Percentiles rank a stretch among this genome's conserved stretches.
These are phyloP conservation scores for Mycena latifolia DNA, from an alignment of 768 basidiomycete genomes.

Conservation along the genomic window DNA sequence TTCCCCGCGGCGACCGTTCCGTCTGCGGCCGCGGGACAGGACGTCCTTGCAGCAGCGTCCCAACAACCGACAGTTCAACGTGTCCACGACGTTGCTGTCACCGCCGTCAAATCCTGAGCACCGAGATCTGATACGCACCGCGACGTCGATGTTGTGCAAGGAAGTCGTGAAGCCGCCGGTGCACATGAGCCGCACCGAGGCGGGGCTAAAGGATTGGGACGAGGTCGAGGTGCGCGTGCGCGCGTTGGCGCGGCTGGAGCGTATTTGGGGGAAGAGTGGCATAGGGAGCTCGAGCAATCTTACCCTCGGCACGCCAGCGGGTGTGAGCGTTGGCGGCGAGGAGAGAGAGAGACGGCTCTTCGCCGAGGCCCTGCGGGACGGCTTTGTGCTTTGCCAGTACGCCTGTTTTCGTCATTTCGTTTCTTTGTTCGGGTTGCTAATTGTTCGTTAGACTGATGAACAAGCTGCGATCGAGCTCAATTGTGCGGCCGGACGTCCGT, in stretches of 20 bases:
- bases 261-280: conserved; percentile 81
- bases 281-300: conserved; percentile 57
- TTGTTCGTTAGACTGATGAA: conserved; percentile 73
- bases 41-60: conserved; percentile 64
- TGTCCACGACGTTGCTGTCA: conserved; percentile 69
- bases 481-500: conserved; percentile 72
- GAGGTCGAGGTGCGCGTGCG: conserved; percentile 79
- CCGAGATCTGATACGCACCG: conserved; percentile 76
- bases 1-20: conserved; percentile 48
- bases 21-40: conserved; percentile 56
- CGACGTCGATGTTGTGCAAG: conserved; percentile 73
- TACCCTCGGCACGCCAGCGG: conserved; percentile 46
- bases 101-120: conserved; percentile 66
- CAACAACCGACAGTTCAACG: conserved; percentile 68
- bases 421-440: conserved; percentile 34
- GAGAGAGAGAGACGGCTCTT: conserved; percentile 83
- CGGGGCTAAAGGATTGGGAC: conserved; percentile 72
- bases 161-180: conserved; percentile 74
- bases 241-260: conserved; percentile 74
- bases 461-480: conserved; percentile 73
- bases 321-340: conserved; percentile 68
- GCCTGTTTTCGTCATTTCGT: conserved; percentile 42
- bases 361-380: conserved; percentile 83
- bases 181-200: conserved; percentile 63
- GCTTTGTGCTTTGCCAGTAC: conserved; percentile 91